Percentiles rank a stretch among this genome's conserved stretches.
phyloP scores from a whole-genome alignment of 1,284 basidiomycete genomes.

The Boletellus dicymbophilus region DNA sequence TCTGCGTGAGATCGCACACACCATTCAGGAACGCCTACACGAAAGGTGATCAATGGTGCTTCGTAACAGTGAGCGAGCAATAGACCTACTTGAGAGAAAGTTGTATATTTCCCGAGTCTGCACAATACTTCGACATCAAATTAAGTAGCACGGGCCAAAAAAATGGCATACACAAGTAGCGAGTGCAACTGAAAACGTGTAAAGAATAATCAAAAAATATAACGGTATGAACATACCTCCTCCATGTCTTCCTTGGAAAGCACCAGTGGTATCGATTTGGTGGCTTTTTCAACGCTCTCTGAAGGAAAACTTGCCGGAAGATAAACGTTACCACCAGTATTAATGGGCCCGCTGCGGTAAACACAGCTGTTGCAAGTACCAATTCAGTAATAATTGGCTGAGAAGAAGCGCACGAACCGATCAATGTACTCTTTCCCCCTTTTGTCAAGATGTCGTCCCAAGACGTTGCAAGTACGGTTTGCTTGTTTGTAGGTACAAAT shows the following conservation, averaged over 20 bases:
- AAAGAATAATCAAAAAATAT: constrained; percentile 7
- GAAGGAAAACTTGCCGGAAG: constrained; percentile 44
- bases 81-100: constrained; percentile 51
- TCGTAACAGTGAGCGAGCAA: background rate
- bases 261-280: constrained; percentile 1
- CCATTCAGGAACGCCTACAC: constrained; percentile 56
- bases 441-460: constrained; percentile 50
- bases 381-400: background rate
- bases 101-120: constrained; percentile 66
- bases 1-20: constrained; percentile 27
- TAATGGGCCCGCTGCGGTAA: constrained; percentile 40
- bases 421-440: constrained; percentile 55
- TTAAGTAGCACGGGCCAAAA: background rate
- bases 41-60: too few species aligned
- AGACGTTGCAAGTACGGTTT: constrained; percentile 57
- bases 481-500: constrained; percentile 63
- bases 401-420: constrained; percentile 33
- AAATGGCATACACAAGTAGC: constrained; percentile 50
- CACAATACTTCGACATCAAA: constrained; percentile 1
- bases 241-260: constrained; percentile 23
- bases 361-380: constrained; percentile 38
- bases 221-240: constrained; percentile 14
- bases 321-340: constrained; percentile 44
- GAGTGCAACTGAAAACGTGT: constrained; percentile 46
- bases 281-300: background rate